phyloP scores from a whole-genome alignment of 129 eudicot species.

The Deinandra increscens region DNA sequence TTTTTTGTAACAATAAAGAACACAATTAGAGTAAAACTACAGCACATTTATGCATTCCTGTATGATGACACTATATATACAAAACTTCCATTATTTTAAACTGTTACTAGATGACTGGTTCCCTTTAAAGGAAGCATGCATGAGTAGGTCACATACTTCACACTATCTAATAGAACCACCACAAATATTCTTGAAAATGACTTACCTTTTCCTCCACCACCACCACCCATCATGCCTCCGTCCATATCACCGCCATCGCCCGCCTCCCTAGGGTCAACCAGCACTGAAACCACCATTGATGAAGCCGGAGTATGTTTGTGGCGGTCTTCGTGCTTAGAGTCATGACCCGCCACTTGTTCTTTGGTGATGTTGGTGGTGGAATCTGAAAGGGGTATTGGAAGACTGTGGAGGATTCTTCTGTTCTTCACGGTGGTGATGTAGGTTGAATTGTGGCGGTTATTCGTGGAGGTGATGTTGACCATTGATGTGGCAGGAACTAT shows the following conservation, averaged over 20 bases:
- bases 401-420: conserved; percentile 75
- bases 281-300: conserved; percentile 93
- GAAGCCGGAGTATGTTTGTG: conserved; percentile 44
- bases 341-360: conserved; percentile 35
- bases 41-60: background rate
- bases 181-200: conserved; percentile 82
- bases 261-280: conserved; percentile 85
- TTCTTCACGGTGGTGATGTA: conserved; percentile 50
- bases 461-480: conserved; percentile 42
- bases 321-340: conserved; percentile 44
- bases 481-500: conserved; percentile 57
- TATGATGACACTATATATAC: conserved; percentile 16
- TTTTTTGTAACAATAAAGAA: background rate
- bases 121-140: conserved; percentile 90
- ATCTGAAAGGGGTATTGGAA: conserved; percentile 58
- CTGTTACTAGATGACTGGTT: conserved; percentile 61
- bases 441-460: conserved; percentile 51
- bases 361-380: conserved; percentile 49
- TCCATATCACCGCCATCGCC: conserved; percentile 70
- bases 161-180: conserved; percentile 90
- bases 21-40: background rate
- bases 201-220: conserved; percentile 47
- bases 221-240: conserved; percentile 59
- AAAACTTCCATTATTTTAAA: conserved; percentile 37
- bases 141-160: conserved; percentile 93